Percentiles rank a stretch among this genome's conserved stretches.
phyloP scores from a whole-genome alignment of 345 rosid species.

The Eucalyptus cloeziana region DNA sequence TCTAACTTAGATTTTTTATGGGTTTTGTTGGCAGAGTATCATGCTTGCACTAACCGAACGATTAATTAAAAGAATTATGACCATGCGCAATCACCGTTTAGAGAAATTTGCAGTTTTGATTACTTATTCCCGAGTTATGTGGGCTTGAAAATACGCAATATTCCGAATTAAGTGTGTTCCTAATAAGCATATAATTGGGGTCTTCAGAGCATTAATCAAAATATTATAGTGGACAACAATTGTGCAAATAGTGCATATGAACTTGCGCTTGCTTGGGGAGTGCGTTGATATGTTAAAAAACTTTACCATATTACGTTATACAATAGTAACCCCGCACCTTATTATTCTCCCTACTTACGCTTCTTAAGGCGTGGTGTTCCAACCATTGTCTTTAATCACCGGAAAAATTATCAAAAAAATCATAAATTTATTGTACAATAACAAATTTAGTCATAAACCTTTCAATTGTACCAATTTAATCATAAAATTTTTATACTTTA shows the following conservation, averaged over 20 bases:
- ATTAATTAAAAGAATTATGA: background rate
- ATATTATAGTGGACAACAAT: background rate
- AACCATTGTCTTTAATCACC: background rate
- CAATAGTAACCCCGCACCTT: background rate
- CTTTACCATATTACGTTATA: no score
- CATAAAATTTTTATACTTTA: fast-evolving
- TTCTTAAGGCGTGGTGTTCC: background rate
- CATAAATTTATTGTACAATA: no score
- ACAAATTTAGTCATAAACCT: fast-evolving
- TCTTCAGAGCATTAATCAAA: background rate
- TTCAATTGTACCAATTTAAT: no score
- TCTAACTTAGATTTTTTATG: background rate
- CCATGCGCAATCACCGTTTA: background rate
- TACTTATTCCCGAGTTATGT: background rate
- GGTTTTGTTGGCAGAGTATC: background rate
- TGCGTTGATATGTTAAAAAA: background rate
- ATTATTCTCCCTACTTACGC: background rate
- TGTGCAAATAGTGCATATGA: background rate
- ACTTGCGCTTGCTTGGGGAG: background rate
- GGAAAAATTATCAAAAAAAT: no score
- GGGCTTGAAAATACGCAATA: background rate
- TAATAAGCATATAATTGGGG: background rate
- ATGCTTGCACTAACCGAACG: background rate
- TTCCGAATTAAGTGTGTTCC: background rate
- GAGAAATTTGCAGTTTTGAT: background rate